Evolutionary conservation across 306 rosid genomes (phyloP).

Genomic region (Mucuna pruriens): DNA sequence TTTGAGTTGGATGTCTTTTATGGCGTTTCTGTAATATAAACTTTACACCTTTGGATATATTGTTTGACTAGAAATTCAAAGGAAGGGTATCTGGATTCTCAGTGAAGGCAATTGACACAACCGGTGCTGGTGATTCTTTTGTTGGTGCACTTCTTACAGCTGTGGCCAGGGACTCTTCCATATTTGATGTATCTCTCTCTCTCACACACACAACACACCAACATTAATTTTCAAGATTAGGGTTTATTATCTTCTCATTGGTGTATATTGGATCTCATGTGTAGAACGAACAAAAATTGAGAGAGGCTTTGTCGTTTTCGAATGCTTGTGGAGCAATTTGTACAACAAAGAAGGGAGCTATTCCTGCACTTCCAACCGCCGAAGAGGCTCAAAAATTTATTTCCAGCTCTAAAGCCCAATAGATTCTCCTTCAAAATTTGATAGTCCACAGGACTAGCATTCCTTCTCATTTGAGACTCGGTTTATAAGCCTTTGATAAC

Average conservation of each 20-base stretch:
- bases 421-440: constrained; percentile 9
- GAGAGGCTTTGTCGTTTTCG: constrained; percentile 58
- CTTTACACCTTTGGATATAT: neutral
- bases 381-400: constrained; percentile 50
- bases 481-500: neutral
- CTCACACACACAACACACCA: neutral
- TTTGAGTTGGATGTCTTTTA: neutral
- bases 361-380: constrained; percentile 71
- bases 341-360: constrained; percentile 71
- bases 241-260: constrained; percentile 13
- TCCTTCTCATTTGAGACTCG: constrained; percentile 6
- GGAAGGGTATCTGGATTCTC: constrained; percentile 64
- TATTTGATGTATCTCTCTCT: constrained; percentile 50
- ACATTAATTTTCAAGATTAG: neutral
- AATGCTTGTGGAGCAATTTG: constrained; percentile 77
- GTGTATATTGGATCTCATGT: neutral
- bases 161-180: constrained; percentile 49
- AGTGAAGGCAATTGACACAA: constrained; percentile 63
- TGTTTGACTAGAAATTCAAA: constrained; percentile 51
- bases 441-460: neutral
- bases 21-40: neutral
- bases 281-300: constrained; percentile 63
- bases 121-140: constrained; percentile 84
- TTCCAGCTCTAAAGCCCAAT: constrained; percentile 41
- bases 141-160: constrained; percentile 58